phyloP scores from a whole-genome alignment of 768 basidiomycete genomes.

The Kwoniella sp. region DNA sequence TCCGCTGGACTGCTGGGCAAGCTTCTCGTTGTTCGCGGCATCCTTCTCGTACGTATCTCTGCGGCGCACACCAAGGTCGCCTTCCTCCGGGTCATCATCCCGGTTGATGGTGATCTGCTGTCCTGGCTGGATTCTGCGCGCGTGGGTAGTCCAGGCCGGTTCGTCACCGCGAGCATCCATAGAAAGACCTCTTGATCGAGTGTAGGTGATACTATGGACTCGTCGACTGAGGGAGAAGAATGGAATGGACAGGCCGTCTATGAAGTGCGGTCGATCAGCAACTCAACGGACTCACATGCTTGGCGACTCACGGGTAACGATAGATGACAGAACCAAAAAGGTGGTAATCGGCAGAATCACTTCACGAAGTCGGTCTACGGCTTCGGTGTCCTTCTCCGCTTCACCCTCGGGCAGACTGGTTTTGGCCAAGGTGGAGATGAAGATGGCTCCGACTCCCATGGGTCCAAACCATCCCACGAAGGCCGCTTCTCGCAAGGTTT shows the following conservation, averaged over 20 bases:
- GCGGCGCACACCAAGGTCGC: slow-evolving; percentile 56
- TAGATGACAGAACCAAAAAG: slow-evolving; percentile 89
- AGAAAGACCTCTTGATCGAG: slow-evolving; percentile 75
- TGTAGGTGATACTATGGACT: slow-evolving; percentile 84
- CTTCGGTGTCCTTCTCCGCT: slow-evolving; percentile 55
- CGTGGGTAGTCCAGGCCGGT: slow-evolving; percentile 81
- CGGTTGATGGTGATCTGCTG: slow-evolving; percentile 82
- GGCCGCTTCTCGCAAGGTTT: slow-evolving; percentile 85
- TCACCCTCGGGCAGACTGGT: slow-evolving; percentile 46
- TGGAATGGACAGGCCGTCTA: slow-evolving; percentile 84
- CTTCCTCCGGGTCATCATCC: slow-evolving; percentile 57
- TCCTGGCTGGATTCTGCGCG: slow-evolving; percentile 63
- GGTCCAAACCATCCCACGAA: slow-evolving; percentile 91
- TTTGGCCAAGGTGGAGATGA: slow-evolving; percentile 60
- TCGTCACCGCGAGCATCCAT: slow-evolving; percentile 50
- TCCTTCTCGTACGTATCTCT: slow-evolving; percentile 6
- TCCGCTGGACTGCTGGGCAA: slow-evolving; percentile 28
- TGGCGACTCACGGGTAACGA: slow-evolving; percentile 55
- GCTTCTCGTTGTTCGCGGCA: slow-evolving; percentile 14
- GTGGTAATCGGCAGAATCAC: slow-evolving; percentile 88
- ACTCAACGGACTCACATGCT: background rate
- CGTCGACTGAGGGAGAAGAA: slow-evolving; percentile 86
- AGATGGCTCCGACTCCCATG: slow-evolving; percentile 96
- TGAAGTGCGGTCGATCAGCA: background rate
- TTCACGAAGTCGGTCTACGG: slow-evolving; percentile 64